These are phyloP conservation scores for Xylaria scruposa DNA, from an alignment of 495 filamentous ascomycete genomes.

Conservation along the genomic window DNA sequence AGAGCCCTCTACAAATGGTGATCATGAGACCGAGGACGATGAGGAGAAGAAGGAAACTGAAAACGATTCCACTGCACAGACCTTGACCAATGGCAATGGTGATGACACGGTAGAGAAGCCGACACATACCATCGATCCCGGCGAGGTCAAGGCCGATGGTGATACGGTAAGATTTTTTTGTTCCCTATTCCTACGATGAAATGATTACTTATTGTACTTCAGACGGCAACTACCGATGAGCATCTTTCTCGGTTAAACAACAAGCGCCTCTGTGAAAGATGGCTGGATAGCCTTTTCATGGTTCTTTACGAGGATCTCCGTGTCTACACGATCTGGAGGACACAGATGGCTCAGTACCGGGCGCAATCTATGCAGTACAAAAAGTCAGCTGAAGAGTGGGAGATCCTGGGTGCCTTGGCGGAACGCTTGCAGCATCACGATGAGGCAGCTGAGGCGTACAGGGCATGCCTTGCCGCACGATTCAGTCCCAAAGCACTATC, in stretches of 20 bases:
- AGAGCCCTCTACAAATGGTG: slow-evolving; percentile 68
- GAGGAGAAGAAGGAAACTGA: slow-evolving; percentile 50
- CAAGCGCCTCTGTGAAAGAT: slow-evolving; percentile 95
- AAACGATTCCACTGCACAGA: slow-evolving; percentile 37
- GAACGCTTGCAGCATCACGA: slow-evolving; percentile 88
- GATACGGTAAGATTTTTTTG: slow-evolving; percentile 69
- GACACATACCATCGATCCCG: slow-evolving; percentile 79
- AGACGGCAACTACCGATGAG: slow-evolving; percentile 55
- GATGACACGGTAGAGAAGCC: slow-evolving; percentile 73
- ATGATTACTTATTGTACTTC: slow-evolving; percentile 23
- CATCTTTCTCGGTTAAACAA: slow-evolving; percentile 80
- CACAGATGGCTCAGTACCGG: slow-evolving; percentile 91
- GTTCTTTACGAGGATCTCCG: slow-evolving; percentile 97
- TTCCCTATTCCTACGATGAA: background rate
- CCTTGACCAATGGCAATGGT: slow-evolving; percentile 47
- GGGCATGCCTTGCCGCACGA: slow-evolving; percentile 76
- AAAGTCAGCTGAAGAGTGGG: slow-evolving; percentile 96
- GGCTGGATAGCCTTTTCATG: slow-evolving; percentile 99
- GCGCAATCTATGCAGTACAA: slow-evolving; percentile 91
- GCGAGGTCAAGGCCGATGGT: slow-evolving; percentile 77
- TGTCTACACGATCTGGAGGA: slow-evolving; percentile 98
- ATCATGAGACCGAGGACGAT: slow-evolving; percentile 53
- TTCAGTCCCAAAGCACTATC: slow-evolving; percentile 91
- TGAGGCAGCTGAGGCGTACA: slow-evolving; percentile 91
- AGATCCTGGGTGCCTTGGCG: slow-evolving; percentile 92